These are phyloP conservation scores for Paramecium pentaurelia DNA, from an alignment of 73 alveolate species.

Conservation along the genomic window DNA sequence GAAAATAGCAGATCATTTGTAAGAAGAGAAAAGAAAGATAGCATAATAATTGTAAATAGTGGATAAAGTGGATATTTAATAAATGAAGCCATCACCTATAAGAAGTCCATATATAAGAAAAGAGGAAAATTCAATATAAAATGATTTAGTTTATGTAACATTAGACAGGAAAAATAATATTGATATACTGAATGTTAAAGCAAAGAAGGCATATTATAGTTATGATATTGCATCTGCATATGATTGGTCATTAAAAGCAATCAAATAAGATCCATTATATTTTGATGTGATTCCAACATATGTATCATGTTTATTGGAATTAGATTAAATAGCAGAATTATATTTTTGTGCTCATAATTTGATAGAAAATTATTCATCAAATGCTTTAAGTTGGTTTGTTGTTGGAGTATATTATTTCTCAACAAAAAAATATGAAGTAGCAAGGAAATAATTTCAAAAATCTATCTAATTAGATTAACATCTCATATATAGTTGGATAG, in stretches of 20 bases:
- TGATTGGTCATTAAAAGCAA: slow-evolving; percentile 82
- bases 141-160: slow-evolving; percentile 68
- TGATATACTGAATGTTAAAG: slow-evolving; percentile 87
- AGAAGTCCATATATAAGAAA: slow-evolving; percentile 27
- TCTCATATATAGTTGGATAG: slow-evolving; percentile 96
- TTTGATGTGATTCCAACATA: slow-evolving; percentile 89
- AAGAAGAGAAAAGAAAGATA: slow-evolving; percentile 16
- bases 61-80: slow-evolving; percentile 48
- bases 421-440: slow-evolving; percentile 93
- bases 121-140: slow-evolving; percentile 43
- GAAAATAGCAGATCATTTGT: neutral
- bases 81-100: slow-evolving; percentile 11
- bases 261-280: slow-evolving; percentile 88
- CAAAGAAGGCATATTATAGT: slow-evolving; percentile 85
- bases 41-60: neutral
- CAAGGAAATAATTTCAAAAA: slow-evolving; percentile 93
- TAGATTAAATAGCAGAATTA: slow-evolving; percentile 90
- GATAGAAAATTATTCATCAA: slow-evolving; percentile 89
- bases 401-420: slow-evolving; percentile 96
- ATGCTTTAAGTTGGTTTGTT: slow-evolving; percentile 96
- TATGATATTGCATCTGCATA: slow-evolving; percentile 89
- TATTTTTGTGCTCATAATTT: slow-evolving; percentile 94
- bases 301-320: slow-evolving; percentile 91
- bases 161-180: slow-evolving; percentile 75
- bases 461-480: slow-evolving; percentile 92